These are phyloP conservation scores for Mortierella sp. DNA, from an alignment of 371 early-diverging fungal species.

Conservation along the genomic window DNA sequence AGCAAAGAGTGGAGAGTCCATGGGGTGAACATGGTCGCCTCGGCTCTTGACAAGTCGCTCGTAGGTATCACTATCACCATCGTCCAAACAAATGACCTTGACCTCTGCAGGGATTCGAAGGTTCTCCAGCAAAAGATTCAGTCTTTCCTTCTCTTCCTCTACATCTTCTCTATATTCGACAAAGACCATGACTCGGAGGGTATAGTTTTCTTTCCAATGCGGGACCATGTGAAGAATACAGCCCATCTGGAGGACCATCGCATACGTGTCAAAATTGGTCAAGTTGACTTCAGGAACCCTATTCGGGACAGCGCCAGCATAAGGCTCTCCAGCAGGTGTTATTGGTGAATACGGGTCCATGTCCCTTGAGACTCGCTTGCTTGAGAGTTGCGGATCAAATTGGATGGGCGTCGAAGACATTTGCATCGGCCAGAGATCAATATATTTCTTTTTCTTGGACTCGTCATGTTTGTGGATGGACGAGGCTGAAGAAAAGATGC, in stretches of 20 bases:
- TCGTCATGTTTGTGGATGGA: slow-evolving; percentile 24
- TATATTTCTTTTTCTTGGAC: slow-evolving; percentile 53
- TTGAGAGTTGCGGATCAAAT: background rate
- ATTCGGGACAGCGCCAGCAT: slow-evolving; percentile 1
- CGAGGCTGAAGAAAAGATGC: slow-evolving; percentile 8
- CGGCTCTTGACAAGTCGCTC: slow-evolving; percentile 46
- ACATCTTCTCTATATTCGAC: slow-evolving; percentile 66
- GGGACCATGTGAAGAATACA: slow-evolving; percentile 73
- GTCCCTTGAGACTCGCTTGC: slow-evolving; percentile 33
- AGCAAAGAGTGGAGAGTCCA: too few species aligned
- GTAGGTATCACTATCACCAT: slow-evolving; percentile 54
- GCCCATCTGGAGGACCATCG: slow-evolving; percentile 78
- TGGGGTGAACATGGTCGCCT: background rate
- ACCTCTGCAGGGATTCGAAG: slow-evolving; percentile 66
- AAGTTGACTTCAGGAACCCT: slow-evolving; percentile 37
- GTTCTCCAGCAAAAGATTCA: slow-evolving; percentile 60
- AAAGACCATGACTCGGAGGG: slow-evolving; percentile 68
- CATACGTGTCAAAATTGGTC: slow-evolving; percentile 74
- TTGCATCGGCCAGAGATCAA: slow-evolving; percentile 76
- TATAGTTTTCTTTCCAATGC: slow-evolving; percentile 60
- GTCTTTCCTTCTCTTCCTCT: slow-evolving; percentile 58
- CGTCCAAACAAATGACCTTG: slow-evolving; percentile 61
- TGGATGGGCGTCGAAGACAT: slow-evolving; percentile 27
- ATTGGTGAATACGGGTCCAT: slow-evolving; percentile 5
- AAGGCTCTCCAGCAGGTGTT: slow-evolving; percentile 7